These are phyloP conservation scores for Capsicum baccatum DNA, from an alignment of 257 asterid species.

Conservation along the genomic window DNA sequence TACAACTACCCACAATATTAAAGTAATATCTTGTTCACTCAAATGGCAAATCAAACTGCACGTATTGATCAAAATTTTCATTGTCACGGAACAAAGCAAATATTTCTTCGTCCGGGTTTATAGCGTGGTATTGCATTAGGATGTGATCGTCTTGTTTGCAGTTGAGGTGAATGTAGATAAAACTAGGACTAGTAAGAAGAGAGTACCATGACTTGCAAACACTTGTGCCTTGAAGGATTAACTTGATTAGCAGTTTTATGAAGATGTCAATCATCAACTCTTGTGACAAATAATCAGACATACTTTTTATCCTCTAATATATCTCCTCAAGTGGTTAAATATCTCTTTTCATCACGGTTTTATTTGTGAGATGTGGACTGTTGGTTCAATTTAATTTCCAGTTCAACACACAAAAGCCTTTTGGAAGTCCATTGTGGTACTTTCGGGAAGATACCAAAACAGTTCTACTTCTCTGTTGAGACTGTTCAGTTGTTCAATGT, in stretches of 20 bases:
- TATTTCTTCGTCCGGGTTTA: background rate
- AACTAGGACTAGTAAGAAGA: conserved; percentile 10
- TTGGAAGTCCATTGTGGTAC: background rate
- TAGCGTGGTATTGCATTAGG: background rate
- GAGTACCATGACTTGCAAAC: conserved; percentile 30
- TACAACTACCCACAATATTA: background rate
- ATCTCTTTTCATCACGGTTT: background rate
- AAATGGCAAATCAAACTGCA: background rate
- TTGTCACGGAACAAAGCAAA: background rate
- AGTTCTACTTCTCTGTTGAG: background rate
- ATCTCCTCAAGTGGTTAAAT: background rate
- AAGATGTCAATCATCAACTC: conserved; percentile 29
- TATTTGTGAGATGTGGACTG: conserved; percentile 26
- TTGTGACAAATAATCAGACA: conserved; percentile 23
- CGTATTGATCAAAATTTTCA: background rate
- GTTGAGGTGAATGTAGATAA: conserved; percentile 4
- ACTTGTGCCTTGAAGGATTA: conserved; percentile 28
- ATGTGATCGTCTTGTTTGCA: background rate
- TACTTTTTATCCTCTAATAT: background rate
- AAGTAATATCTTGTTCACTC: background rate
- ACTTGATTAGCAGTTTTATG: conserved; percentile 15
- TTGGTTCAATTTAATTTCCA: background rate
- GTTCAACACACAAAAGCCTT: background rate
- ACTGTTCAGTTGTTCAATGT: background rate
- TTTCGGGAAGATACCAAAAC: background rate